Base-by-base conservation (phyloP, 2,329 filamentous ascomycete species). In the Colletotrichum liaoningense region DNA sequence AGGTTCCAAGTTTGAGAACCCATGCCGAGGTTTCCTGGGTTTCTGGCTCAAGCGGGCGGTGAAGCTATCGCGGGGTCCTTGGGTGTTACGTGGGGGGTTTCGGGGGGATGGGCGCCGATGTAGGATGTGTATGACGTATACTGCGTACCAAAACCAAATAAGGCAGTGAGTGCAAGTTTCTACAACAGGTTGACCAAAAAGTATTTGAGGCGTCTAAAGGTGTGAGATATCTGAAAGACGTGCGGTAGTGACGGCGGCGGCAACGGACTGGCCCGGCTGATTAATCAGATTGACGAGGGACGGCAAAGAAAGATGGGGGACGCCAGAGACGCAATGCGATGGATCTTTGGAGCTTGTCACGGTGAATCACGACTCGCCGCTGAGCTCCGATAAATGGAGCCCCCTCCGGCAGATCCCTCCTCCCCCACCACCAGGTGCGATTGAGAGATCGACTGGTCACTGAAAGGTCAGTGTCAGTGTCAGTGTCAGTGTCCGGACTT, bases 1-100 rank as follows among this genome's bases (percentile, higher is more conserved):
- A 87, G 82, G 77, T 86, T 83, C 69, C 88, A 88, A 42, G 63
- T 58, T 52, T 74, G 72, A 63, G 72, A 72, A 59, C 72, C 69
- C 72, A 74, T 74, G 52, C 72, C 69, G 63, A 72, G 68, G 9
- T 56, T 71, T 35, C 11, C 14, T 42, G 49, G n/a, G 42, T n/a
- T 49, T 42, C 16, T 42, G 38, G 38, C 38, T 16, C 33, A 19
- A 35, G 26, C 35, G 33, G 58, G 58, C 60, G 60, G 56, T 66
- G 71, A 73, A 57, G 71, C 67, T 71, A 66, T 73, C 71, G 71
- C 67, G 67, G 67, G 33, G 22, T 58, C 57, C 52, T 57, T 57
- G 46, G 64, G 22, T 24, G 4, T 22, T 22, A 56, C 4, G 14
- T 42, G 38, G 16, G 38, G 38, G 5, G n/a, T 54, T 14, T 14